phyloP scores from a whole-genome alignment of 768 basidiomycete species.

The Kwoniella europaea region DNA sequence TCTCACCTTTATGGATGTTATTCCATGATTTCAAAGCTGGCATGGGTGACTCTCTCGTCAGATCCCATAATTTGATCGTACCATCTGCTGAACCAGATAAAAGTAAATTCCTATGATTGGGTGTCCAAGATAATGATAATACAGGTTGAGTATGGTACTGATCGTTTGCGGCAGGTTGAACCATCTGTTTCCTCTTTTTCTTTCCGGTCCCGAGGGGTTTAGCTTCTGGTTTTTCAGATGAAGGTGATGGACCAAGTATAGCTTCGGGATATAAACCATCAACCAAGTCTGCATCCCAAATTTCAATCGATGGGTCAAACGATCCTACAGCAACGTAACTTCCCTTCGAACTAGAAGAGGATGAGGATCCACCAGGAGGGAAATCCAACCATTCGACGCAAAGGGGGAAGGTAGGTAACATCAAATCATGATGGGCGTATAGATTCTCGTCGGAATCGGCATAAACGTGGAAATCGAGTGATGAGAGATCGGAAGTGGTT shows the following conservation, averaged over 20 bases:
- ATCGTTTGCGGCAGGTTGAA: slow-evolving; percentile 67
- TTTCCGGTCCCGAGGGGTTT: slow-evolving; percentile 77
- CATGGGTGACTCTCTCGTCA: slow-evolving; percentile 68
- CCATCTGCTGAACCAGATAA: slow-evolving; percentile 91
- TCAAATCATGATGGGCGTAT: slow-evolving; percentile 95
- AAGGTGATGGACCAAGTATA: slow-evolving; percentile 79
- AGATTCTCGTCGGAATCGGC: slow-evolving; percentile 76
- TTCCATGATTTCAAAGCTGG: slow-evolving; percentile 81
- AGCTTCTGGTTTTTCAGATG: slow-evolving; percentile 52
- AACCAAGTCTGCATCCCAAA: slow-evolving; percentile 92
- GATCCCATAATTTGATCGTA: slow-evolving; percentile 97
- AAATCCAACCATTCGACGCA: slow-evolving; percentile 99
- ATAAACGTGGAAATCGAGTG: slow-evolving; percentile 94
- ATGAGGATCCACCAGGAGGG: slow-evolving; percentile 58
- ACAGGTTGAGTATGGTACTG: slow-evolving; percentile 92
- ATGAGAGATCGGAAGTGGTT: slow-evolving; percentile 95
- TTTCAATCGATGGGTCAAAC: slow-evolving; percentile 96
- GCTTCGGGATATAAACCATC: slow-evolving; percentile 93
- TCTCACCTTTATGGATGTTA: slow-evolving; percentile 71
- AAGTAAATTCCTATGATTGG: slow-evolving; percentile 81
- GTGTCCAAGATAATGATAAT: slow-evolving; percentile 92
- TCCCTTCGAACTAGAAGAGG: slow-evolving; percentile 60
- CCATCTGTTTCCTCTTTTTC: slow-evolving; percentile 90
- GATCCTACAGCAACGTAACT: slow-evolving; percentile 97
- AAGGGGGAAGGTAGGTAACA: slow-evolving; percentile 95